Evolutionary conservation across 495 filamentous ascomycete species (phyloP).

Genomic region (Paragyromitra xinjiangensis): DNA sequence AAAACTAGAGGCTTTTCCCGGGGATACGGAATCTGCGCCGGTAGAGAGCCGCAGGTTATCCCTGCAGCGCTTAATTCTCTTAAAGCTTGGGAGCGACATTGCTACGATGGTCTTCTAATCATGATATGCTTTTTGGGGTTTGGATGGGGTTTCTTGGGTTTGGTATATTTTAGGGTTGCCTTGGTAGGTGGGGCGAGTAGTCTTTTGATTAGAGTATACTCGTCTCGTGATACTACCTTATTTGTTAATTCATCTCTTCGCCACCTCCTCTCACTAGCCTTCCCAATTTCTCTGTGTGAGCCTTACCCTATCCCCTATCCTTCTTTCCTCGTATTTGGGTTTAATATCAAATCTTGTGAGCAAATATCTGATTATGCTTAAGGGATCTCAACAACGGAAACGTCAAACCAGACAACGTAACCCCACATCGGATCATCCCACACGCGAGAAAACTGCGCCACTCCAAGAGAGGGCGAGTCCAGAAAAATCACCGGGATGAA

Average conservation of each 20-base stretch:
- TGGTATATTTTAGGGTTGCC: too few relatives aligned
- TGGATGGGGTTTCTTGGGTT: background rate
- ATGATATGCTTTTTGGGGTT: background rate
- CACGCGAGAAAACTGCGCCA: background rate
- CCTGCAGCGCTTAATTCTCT: background rate
- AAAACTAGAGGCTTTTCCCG: background rate
- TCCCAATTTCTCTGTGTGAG: background rate
- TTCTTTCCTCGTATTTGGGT: background rate
- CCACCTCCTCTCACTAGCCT: background rate
- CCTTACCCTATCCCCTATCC: background rate
- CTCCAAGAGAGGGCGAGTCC: background rate
- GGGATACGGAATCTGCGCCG: conserved; percentile 8
- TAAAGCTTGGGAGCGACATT: background rate
- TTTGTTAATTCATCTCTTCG: background rate
- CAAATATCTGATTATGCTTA: background rate
- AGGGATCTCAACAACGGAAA: background rate
- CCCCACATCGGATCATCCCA: background rate
- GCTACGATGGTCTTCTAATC: background rate
- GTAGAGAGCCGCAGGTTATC: background rate
- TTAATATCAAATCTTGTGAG: background rate
- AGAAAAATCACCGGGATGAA: background rate
- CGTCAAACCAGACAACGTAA: background rate
- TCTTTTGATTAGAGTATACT: too few relatives aligned
- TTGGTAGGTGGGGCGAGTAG: too few relatives aligned
- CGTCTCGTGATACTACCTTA: background rate